Evolutionary conservation across 345 rosid species (phyloP).

Genomic region (Citropsis articulata): DNA sequence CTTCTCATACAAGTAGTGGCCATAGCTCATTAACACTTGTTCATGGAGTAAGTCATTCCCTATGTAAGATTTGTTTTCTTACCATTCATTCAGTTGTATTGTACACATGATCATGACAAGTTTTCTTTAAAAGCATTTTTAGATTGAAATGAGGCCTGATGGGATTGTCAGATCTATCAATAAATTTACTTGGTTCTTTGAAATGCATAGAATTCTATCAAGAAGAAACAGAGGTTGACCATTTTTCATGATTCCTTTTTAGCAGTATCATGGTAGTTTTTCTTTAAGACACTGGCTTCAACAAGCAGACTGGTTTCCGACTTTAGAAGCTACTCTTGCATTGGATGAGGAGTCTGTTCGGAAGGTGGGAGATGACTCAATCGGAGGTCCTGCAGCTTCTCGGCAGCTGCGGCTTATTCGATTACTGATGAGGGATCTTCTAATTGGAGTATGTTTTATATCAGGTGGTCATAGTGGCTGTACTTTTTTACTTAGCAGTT

Average conservation of each 20-base stretch:
- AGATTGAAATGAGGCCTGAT: background rate
- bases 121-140: background rate
- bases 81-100: background rate
- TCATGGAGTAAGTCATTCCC: slow-evolving; percentile 60
- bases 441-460: slow-evolving; percentile 75
- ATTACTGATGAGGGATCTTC: slow-evolving; percentile 80
- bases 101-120: background rate
- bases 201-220: background rate
- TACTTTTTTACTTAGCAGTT: background rate
- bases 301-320: slow-evolving; percentile 95
- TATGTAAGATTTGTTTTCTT: background rate
- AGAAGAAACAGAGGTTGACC: background rate
- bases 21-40: slow-evolving; percentile 63
- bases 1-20: slow-evolving; percentile 39
- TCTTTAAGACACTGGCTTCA: slow-evolving; percentile 96
- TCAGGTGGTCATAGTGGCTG: background rate
- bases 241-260: slow-evolving; percentile 1
- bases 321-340: slow-evolving; percentile 89
- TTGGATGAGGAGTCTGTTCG: slow-evolving; percentile 87
- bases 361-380: slow-evolving; percentile 87
- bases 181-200: background rate
- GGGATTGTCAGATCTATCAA: background rate
- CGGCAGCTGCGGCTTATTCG: slow-evolving; percentile 79
- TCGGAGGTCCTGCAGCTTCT: slow-evolving; percentile 96
- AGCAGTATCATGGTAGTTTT: slow-evolving; percentile 90